Conservation (phyloP, 495 filamentous ascomycete genomes). For the Sphaerosporella brunnea region DNA sequence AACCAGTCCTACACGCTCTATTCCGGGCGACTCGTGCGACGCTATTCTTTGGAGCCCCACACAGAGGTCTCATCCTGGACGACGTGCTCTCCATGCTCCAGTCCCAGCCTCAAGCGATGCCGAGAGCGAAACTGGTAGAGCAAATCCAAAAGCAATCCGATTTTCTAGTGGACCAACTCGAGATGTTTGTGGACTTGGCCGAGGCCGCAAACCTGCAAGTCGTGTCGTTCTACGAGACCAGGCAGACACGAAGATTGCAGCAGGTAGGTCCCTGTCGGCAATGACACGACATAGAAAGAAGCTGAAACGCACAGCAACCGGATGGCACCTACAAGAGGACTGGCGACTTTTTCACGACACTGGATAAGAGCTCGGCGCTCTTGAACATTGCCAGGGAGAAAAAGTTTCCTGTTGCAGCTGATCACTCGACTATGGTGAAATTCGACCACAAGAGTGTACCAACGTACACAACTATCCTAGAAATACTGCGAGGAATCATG, state of each 20-base stretch:
- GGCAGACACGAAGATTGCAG: not conserved
- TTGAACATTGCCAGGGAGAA: not conserved
- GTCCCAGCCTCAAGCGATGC: not conserved
- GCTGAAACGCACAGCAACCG: not conserved
- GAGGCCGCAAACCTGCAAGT: not conserved
- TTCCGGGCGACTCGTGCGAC: not conserved
- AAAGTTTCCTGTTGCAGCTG: not conserved
- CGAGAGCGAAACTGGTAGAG: not conserved
- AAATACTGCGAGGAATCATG: not conserved
- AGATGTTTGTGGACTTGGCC: constrained; percentile 2
- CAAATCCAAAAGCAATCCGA: not conserved
- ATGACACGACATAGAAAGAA: not conserved
- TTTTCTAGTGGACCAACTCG: not conserved
- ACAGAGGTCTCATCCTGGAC: constrained; percentile 1
- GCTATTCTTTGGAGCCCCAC: constrained; percentile 7
- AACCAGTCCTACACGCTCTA: not conserved
- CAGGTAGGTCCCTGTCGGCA: not conserved
- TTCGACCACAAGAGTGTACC: not conserved
- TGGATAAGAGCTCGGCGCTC: not conserved
- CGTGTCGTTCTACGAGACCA: constrained; percentile 2
- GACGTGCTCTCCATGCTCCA: constrained; percentile 4
- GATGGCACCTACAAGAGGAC: not conserved
- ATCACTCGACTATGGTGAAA: constrained; percentile 7
- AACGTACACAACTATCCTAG: not conserved
- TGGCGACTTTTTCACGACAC: not conserved